Base-by-base conservation (phyloP, 108 stramenopile species). In the Cyclotella cryptica region DNA sequence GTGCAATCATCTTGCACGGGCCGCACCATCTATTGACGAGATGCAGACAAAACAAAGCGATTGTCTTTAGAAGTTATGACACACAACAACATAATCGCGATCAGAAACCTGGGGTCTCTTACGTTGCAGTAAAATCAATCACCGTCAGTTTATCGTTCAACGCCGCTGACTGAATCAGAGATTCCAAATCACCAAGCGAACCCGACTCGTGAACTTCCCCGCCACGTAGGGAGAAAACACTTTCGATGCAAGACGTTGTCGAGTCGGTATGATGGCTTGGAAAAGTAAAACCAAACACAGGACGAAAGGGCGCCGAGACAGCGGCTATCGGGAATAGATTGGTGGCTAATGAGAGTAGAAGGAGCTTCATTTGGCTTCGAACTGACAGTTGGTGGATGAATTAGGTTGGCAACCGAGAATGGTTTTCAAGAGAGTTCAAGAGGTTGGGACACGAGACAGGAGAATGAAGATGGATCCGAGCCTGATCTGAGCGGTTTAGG, bases 1-100 rank as follows among this genome's bases (percentile, higher is more conserved):
- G 96, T 26, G 92, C 89, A 78, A 97, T 97, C 80, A 85, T 81
- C 66, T 93, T 91, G 75, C 96, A 96, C 0, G 96, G 65, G 11
- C 65, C 65, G 46, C 65, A 66, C 65, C 65, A 66, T 21, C 60
- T 62, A 5, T 26, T 22, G 29, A 58, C 3, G 12, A 21, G 22
- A 62, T 18, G 10, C 60, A 12, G 35, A 62, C 10, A 62, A 8
- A 51, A 51, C 49, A 51, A 51, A 17, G 1, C 8, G 49, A 19
- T 19, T 17, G 3, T 19, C 19, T 3, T 7, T 19, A 8, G 3
- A 17, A 1, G 49, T 51, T 51, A 8, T 19, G 17, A 51, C 17
- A 19, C 19, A 51, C 49, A 19, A 51, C 3, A 17, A 51, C 8
- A 8, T 3, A 51, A 8, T 35, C 35, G 35, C 35, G 35, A 35